Evolutionary conservation across 257 asterid species (phyloP).

Genomic region (Penstemon eatonii): DNA sequence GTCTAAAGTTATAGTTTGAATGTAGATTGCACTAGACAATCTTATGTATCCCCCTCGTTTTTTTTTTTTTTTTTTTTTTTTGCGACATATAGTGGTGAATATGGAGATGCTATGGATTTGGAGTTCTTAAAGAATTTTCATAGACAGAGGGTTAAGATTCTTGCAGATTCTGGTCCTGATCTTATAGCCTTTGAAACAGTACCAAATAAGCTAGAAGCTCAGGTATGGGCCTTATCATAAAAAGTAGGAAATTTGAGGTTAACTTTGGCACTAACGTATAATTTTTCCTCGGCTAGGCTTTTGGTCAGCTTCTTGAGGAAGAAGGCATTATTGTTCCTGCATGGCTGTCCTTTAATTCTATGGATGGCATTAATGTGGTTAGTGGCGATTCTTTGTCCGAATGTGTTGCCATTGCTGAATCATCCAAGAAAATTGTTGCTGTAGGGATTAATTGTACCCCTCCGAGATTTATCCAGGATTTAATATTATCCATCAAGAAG

Average conservation of each 20-base stretch:
- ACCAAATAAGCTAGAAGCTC: conserved; percentile 46
- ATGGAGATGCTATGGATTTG: conserved; percentile 68
- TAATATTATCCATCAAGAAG: conserved; percentile 65
- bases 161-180: conserved; percentile 44
- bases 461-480: conserved; percentile 75
- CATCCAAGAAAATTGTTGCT: conserved; percentile 63
- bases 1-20: too few species aligned
- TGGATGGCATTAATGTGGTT: conserved; percentile 80
- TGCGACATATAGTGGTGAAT: conserved; percentile 60
- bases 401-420: conserved; percentile 69
- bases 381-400: conserved; percentile 78
- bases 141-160: conserved; percentile 41
- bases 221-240: conserved; percentile 26
- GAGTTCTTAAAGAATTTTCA: conserved; percentile 41
- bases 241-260: background rate
- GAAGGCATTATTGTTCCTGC: conserved; percentile 69
- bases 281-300: conserved; percentile 53
- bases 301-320: conserved; percentile 76
- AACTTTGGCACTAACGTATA: conserved; percentile 22
- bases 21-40: background rate
- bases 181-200: conserved; percentile 75
- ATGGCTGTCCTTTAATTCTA: conserved; percentile 89
- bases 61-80: too few species aligned
- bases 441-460: conserved; percentile 93
- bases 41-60: background rate